Evolutionary conservation across 768 basidiomycete genomes (phyloP).

Genomic region (Asterophora lycoperdoides): DNA sequence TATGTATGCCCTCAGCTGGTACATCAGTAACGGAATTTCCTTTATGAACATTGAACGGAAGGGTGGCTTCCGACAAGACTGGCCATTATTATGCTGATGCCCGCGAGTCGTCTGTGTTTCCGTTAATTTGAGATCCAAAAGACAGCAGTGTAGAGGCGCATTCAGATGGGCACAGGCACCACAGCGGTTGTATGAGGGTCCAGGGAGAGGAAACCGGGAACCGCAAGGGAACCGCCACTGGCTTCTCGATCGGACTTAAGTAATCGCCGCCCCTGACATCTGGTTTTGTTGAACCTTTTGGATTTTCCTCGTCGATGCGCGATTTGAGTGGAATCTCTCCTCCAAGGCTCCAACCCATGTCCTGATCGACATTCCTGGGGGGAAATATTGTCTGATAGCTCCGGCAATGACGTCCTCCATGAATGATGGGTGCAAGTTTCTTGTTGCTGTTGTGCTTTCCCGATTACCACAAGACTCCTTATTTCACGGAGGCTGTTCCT

Average conservation of each 20-base stretch:
- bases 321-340: conserved; percentile 1
- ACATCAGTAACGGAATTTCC: conserved; percentile 20
- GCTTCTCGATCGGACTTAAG: conserved; percentile 16
- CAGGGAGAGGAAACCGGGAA: neutral
- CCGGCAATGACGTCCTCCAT: conserved; percentile 22
- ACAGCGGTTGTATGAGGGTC: no score
- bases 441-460: conserved; percentile 17
- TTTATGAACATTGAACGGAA: conserved; percentile 38
- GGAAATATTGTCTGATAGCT: conserved; percentile 11
- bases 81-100: conserved; percentile 14
- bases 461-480: conserved; percentile 9
- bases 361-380: conserved; percentile 8
- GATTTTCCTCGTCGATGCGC: neutral
- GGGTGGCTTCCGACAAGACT: conserved; percentile 34
- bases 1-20: no score
- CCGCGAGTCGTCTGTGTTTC: no score
- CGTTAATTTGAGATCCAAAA: no score
- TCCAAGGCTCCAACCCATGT: conserved; percentile 11
- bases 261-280: conserved; percentile 14
- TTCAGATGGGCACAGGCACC: neutral
- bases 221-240: conserved; percentile 10
- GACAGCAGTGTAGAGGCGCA: no score
- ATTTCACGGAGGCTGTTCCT: conserved; percentile 35
- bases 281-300: neutral
- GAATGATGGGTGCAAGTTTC: conserved; percentile 19